phyloP scores from a whole-genome alignment of 2,329 filamentous ascomycete species.

The Calcarisporium arbuscula region DNA sequence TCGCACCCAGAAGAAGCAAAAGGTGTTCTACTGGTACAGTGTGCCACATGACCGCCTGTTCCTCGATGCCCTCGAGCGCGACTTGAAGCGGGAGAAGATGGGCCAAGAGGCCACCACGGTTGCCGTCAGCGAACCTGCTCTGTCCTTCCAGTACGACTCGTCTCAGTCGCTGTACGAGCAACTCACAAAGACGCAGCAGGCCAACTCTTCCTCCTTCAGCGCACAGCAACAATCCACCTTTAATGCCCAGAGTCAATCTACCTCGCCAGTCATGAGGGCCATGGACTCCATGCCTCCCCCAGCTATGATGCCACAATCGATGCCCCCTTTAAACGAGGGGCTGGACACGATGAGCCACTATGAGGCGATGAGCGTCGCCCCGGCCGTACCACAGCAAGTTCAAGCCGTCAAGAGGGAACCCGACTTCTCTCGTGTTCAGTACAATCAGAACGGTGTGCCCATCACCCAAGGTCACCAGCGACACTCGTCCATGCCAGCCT shows the following conservation, averaged over 20 bases:
- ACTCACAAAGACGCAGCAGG: constrained; percentile 97
- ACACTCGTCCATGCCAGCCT: constrained; percentile 97
- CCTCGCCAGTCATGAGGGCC: constrained; percentile 82
- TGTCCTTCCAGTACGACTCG: constrained; percentile 98
- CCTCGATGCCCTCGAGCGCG: constrained; percentile 92
- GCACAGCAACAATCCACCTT: constrained; percentile 66
- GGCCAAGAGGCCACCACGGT: constrained; percentile 95
- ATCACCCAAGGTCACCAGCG: constrained; percentile 79
- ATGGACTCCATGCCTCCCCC: constrained; percentile 94
- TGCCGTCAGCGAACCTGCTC: constrained; percentile 90
- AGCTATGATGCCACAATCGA: constrained; percentile 61
- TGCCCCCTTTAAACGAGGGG: constrained; percentile 52
- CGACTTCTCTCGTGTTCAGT: constrained; percentile 75
- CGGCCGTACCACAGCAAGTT: constrained; percentile 58
- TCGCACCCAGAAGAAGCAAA: constrained; percentile 99
- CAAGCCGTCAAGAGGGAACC: constrained; percentile 79
- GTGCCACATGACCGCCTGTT: constrained; percentile 97
- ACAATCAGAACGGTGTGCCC: constrained; percentile 87
- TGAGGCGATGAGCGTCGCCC: constrained; percentile 63
- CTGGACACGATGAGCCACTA: constrained; percentile 72
- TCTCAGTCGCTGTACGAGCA: constrained; percentile 99
- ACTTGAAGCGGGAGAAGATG: constrained; percentile 99
- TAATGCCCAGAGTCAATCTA: constrained; percentile 70
- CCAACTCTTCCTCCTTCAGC: constrained; percentile 94
- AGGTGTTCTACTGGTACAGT: constrained; percentile 99